Base-by-base conservation (phyloP, 1,284 basidiomycete genomes). In the Microbotryum violaceum region DNA sequence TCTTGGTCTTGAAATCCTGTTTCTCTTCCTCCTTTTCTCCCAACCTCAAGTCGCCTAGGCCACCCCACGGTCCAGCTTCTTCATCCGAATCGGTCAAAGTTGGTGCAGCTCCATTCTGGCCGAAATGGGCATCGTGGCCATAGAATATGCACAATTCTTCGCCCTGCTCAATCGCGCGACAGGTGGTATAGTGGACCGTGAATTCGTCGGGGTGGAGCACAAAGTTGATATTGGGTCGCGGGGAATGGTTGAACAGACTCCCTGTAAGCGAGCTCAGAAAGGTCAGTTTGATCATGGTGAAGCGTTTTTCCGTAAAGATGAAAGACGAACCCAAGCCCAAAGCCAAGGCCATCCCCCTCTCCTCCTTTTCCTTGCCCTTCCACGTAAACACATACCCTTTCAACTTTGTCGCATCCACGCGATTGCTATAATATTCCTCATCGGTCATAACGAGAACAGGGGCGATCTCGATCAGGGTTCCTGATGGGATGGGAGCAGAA, bases 321-420 rank as follows among this genome's bases (percentile, higher is more conserved):
- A 23, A 14, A 46, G 4, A 74, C 80, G 66, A 72, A 91, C 90
- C 91, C 31, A 94, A 79, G 2, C 92, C 92, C 0, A 94, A 75
- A 0, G 89, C 88, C 2, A 97, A 79, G 0, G 88, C 92, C 88
- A 91, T 90, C 2, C 83, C 82, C 0, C 86, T 86, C 9, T 72
- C 70, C 66, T 42, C 37, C 16, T 42, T 42, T 18, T 18, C 18
- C 37, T 83, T 82, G 53, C 78, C 63, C 51, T 69, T 77, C 87
- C 90, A 96, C 49, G 83, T 85, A 72, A 93, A 93, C 0, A 89
- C 85, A 73, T 93, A 93, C 55, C 87, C 84, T 67, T 92, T 87
- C 18, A 94, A 77, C 0, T 87, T 76, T 0, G 88, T 93, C 69
- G 86, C 63, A 29, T 67, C 68, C 0, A 71, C 70, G 2, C 60